These are phyloP conservation scores for Agapanthus africanus DNA, from an alignment of 106 monocot species.

Conservation along the genomic window DNA sequence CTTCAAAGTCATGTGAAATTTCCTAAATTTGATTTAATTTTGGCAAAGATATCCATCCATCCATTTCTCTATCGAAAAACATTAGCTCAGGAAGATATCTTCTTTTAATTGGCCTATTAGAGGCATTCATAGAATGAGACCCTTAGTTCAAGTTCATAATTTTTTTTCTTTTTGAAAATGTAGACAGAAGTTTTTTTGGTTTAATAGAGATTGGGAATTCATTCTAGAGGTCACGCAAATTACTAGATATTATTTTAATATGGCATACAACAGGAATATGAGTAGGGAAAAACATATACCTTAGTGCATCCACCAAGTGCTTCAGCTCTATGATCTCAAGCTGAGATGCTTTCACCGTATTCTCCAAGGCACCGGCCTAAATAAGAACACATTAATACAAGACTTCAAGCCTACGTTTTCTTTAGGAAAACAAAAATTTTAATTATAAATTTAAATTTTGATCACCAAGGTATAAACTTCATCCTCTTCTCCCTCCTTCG, in stretches of 20 bases:
- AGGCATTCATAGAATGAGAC: not conserved
- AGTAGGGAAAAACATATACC: too few relatives aligned
- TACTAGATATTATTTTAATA: not conserved
- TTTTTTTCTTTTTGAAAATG: not conserved
- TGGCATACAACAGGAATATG: not conserved
- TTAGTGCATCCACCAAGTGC: conserved; percentile 82
- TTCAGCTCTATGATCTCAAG: conserved; percentile 75
- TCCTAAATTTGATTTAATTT: too few relatives aligned
- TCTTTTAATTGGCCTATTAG: not conserved
- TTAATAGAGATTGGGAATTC: not conserved
- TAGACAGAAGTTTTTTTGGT: not conserved
- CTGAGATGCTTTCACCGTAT: conserved; percentile 87
- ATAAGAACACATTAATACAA: conserved; percentile 5
- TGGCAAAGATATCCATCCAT: too few relatives aligned
- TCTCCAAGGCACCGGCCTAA: conserved; percentile 87
- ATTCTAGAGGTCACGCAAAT: not conserved
- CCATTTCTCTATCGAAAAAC: not conserved
- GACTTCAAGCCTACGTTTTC: not conserved
- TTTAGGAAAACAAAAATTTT: not conserved
- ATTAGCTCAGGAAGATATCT: not conserved
- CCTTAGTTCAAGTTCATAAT: not conserved
- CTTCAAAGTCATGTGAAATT: too few relatives aligned
- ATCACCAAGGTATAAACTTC: conserved; percentile 93
- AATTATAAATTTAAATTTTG: not conserved
- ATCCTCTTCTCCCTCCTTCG: conserved; percentile 33